Evolutionary conservation across 306 rosid species (phyloP), one percentile per base, ranked within the genome.

Genomic region (Trifolium dubium): DNA sequence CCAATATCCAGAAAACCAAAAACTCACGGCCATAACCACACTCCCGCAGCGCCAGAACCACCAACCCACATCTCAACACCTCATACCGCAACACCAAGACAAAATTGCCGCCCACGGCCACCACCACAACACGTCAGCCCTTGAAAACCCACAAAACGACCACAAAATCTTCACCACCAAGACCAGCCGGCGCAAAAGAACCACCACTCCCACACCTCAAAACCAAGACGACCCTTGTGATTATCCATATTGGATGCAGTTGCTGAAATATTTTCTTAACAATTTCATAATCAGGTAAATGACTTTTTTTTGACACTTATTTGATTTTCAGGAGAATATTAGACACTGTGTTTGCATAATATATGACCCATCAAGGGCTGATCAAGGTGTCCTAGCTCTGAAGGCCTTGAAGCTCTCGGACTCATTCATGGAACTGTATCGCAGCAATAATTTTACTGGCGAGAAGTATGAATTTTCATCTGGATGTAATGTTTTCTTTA

Each of bases 321-420:
- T 51, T 80, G 17, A 60, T 81, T 51, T 86, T 69, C 86, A 94
- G 99, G 97, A 93, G 84, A 93, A 89, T 75, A 93, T 93, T 51
- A 87, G 89, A 77, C 96, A 96, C 11, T 93, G 98, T 81, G 98
- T 93, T 19, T 93, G 97, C 81, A 93, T 93, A 74, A 89, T 93
- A 77, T 93, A 93, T 79, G 98, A 93, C 71, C 98, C 98, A 8
- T 93, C 96, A 65, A 87, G 89, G 84, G 83, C 98, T 76, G 88
- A 85, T 74, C 97, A 90, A 82, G 98, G 98, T 34, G 98, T 90
- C 80, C 85, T 93, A 63, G 98, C 98, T 19, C 86, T 93, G 46
- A 93, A 93, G 86, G 98, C 98, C 2, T 82, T 93, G 82, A 93
- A 93, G 77, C 97, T 93, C 65, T 89, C 98, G 73, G 98, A 93